Evolutionary conservation across 192 early-diverging fungal species (phyloP).

Genomic region (Chytriomyces sp.): DNA sequence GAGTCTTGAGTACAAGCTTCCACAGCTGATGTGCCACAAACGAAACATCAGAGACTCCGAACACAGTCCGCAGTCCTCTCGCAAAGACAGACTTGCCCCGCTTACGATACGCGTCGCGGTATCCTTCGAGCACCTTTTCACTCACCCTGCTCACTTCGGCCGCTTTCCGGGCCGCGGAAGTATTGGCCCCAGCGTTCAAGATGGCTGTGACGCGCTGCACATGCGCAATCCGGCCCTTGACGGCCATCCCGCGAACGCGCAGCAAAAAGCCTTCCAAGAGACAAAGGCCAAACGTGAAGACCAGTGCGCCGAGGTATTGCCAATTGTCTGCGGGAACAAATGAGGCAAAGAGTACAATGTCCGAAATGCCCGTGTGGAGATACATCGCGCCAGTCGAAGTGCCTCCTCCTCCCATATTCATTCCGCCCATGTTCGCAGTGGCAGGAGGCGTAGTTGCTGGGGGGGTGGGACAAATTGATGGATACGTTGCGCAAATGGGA

Average conservation of each 20-base stretch:
- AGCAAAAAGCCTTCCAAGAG: slow-evolving; percentile 53
- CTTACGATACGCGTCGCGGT: neutral
- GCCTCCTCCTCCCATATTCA: neutral
- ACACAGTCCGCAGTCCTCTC: neutral
- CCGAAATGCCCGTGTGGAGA: slow-evolving; percentile 61
- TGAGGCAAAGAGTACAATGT: slow-evolving; percentile 63
- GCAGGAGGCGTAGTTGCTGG: neutral
- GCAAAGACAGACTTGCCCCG: too few species aligned
- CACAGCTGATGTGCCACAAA: neutral
- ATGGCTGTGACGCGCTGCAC: neutral
- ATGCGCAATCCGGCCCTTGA: neutral
- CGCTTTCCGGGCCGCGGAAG: neutral
- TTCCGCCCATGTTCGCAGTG: neutral
- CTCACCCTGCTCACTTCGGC: too few species aligned
- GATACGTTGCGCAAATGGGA: neutral
- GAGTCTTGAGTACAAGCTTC: neutral
- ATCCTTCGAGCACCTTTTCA: neutral
- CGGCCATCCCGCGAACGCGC: slow-evolving; percentile 1
- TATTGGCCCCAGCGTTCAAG: neutral
- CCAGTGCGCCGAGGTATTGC: slow-evolving; percentile 57
- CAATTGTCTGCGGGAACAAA: slow-evolving; percentile 58
- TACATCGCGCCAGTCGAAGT: slow-evolving; percentile 49
- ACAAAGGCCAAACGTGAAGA: slow-evolving; percentile 56
- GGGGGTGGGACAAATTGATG: neutral
- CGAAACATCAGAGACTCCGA: neutral